A percentile compares a stretch with the other conserved stretches of the same genome.
Conservation (phyloP, 768 basidiomycete species). For the Mycena capillaripes region DNA sequence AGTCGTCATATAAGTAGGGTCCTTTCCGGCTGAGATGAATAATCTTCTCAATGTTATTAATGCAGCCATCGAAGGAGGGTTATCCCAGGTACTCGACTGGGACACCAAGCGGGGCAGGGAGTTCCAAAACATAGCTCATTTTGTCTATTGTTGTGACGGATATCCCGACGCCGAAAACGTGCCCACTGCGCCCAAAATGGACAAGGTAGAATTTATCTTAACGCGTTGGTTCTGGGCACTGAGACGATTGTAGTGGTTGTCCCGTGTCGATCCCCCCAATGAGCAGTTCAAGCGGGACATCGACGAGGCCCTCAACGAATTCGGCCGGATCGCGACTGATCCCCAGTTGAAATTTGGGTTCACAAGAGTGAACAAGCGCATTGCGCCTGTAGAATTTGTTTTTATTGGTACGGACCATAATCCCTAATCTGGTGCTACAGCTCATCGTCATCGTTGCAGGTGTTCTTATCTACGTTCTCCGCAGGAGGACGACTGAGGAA, state of each 20-base stretch:
- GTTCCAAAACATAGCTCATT: conserved; percentile 80
- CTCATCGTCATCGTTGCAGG: conserved; percentile 56
- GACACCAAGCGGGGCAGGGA: conserved; percentile 80
- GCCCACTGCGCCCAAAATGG: conserved; percentile 70
- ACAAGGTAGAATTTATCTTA: conserved; percentile 55
- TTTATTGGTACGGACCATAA: conserved; percentile 73
- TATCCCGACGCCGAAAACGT: conserved; percentile 61
- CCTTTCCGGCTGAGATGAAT: no score
- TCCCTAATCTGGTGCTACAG: not conserved
- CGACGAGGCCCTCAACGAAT: conserved; percentile 63
- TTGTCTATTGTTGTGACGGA: conserved; percentile 77
- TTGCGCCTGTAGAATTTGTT: conserved; percentile 84
- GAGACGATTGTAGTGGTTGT: conserved; percentile 50
- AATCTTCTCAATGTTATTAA: conserved; percentile 51
- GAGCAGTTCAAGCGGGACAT: conserved; percentile 68
- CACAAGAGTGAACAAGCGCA: conserved; percentile 62
- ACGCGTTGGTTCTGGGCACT: conserved; percentile 35
- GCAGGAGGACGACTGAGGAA: conserved; percentile 56
- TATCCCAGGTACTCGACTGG: conserved; percentile 69
- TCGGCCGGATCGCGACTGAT: conserved; percentile 66
- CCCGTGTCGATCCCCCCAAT: conserved; percentile 56
- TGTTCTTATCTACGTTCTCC: conserved; percentile 73
- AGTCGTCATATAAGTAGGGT: conserved; percentile 20
- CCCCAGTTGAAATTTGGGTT: conserved; percentile 62
- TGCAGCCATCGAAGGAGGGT: conserved; percentile 70